Evolutionary conservation across 2,329 filamentous ascomycete species (phyloP).

Genomic region (Fusarium stilboides): DNA sequence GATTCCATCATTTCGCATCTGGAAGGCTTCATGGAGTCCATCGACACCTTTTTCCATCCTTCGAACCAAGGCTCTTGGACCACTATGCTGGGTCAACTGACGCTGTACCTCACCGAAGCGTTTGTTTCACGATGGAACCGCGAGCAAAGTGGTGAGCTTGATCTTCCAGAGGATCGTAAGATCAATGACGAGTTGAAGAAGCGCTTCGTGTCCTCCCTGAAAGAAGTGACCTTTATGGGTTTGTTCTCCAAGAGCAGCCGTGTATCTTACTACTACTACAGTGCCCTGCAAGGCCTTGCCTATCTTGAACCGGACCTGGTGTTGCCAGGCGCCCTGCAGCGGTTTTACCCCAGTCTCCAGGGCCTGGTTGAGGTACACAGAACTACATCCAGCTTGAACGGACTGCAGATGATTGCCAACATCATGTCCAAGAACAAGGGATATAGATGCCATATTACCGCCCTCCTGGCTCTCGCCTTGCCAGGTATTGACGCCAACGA

Average conservation of each 20-base stretch:
- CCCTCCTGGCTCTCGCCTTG: conserved; percentile 89
- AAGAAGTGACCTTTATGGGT: conserved; percentile 97
- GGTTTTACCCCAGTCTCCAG: conserved; percentile 97
- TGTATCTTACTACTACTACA: conserved; percentile 91
- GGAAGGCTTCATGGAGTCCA: conserved; percentile 92
- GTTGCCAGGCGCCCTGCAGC: conserved; percentile 90
- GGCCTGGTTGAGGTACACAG: conserved; percentile 97
- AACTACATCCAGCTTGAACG: conserved; percentile 92
- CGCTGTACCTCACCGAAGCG: conserved; percentile 93
- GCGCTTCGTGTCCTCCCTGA: conserved; percentile 89
- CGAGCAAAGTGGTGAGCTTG: conserved; percentile 92
- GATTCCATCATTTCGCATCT: conserved; percentile 87
- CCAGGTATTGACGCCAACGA: conserved; percentile 99
- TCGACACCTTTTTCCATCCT: conserved; percentile 98
- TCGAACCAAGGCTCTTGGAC: conserved; percentile 97
- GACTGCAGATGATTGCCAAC: conserved; percentile 91
- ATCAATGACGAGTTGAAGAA: conserved; percentile 86
- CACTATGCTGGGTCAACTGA: conserved; percentile 88
- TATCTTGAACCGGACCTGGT: conserved; percentile 94
- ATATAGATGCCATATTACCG: conserved; percentile 96
- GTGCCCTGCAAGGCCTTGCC: conserved; percentile 88
- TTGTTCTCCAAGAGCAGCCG: conserved; percentile 96
- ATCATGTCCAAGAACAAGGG: conserved; percentile 94
- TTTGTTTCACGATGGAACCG: conserved; percentile 99
- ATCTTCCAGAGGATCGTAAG: conserved; percentile 83